Base-by-base conservation (phyloP, 495 filamentous ascomycete genomes). In the Lasiosphaeria hispida region DNA sequence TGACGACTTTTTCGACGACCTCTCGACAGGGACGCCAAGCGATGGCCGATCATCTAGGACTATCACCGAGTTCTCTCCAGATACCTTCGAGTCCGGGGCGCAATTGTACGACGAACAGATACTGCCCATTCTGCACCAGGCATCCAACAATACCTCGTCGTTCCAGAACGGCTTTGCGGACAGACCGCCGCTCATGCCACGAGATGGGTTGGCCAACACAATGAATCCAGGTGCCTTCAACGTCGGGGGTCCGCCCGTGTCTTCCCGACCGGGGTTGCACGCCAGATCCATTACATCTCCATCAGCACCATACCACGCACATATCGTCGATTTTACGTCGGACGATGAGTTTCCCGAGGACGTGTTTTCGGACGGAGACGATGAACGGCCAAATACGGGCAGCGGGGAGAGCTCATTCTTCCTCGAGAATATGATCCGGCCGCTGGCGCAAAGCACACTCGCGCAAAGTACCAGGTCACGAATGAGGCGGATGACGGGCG, bases 51-150 rank as follows among this genome's bases (percentile, higher is more conserved):
- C 84, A 13, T 83, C 87, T n/a, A 81, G 82, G 33, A 84, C 81
- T 11, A 83, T 86, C 57, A 82, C 86, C 57, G 74, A 88, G 76
- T 71, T 83, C 48, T 87, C 81, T 13, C 74, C 76, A 13, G 81
- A 80, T 49, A 75, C 73, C 47, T 84, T 85, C 37, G 91, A 96
- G 57, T 86, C 85, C 34, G 88, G 85, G 14, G 90, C 92, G 10
- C 87, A 91, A 66, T 78, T 97, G 3, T 97, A 98, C 68, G 92
- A 97, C 66, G 93, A 93, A 66, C 88, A 96, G 64, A 95, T 93
- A 10, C 81, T 92, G 3, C 94, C 94, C 0, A 96, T 98, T 52
- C 75, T 97, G 13, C 86, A 91, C 61, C 90, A 91, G 62, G 77
- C 77, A 1, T 77, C 76, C 3, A 76, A 66, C 49, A 77, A 76